phyloP scores from a whole-genome alignment of 164 flowering plant species.

The Nymphaea colorata region DNA sequence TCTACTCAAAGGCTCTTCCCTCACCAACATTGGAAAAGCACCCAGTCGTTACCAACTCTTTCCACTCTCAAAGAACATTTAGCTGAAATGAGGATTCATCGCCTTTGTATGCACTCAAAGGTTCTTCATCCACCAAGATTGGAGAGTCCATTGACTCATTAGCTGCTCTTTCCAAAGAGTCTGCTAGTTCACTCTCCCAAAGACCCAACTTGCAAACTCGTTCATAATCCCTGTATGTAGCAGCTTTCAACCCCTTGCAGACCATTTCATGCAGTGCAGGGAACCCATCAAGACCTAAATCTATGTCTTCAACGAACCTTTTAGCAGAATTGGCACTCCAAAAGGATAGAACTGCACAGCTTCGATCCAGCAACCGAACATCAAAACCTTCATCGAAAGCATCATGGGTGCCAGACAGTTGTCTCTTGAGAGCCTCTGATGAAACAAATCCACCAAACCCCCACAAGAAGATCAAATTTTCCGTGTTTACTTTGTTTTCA shows the following conservation, averaged over 20 bases:
- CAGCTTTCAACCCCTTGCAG: slow-evolving; percentile 49
- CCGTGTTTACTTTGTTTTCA: slow-evolving; percentile 28
- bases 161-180: slow-evolving; percentile 43
- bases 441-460: slow-evolving; percentile 45
- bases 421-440: slow-evolving; percentile 31
- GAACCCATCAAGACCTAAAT: slow-evolving; percentile 15
- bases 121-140: background rate
- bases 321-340: slow-evolving; percentile 35
- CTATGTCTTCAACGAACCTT: slow-evolving; percentile 33
- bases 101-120: background rate
- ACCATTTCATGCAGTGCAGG: slow-evolving; percentile 41
- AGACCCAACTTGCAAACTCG: slow-evolving; percentile 38
- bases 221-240: slow-evolving; percentile 46
- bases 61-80: background rate
- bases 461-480: slow-evolving; percentile 65
- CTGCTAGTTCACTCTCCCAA: slow-evolving; percentile 50
- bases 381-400: slow-evolving; percentile 49
- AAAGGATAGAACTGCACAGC: slow-evolving; percentile 63
- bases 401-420: slow-evolving; percentile 34
- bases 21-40: too few species aligned
- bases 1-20: too few species aligned
- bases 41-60: too few species aligned
- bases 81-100: background rate
- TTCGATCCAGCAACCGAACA: slow-evolving; percentile 49
- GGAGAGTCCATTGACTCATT: slow-evolving; percentile 8